phyloP scores from a whole-genome alignment of 495 filamentous ascomycete genomes.

The Aspergillus indologenus region DNA sequence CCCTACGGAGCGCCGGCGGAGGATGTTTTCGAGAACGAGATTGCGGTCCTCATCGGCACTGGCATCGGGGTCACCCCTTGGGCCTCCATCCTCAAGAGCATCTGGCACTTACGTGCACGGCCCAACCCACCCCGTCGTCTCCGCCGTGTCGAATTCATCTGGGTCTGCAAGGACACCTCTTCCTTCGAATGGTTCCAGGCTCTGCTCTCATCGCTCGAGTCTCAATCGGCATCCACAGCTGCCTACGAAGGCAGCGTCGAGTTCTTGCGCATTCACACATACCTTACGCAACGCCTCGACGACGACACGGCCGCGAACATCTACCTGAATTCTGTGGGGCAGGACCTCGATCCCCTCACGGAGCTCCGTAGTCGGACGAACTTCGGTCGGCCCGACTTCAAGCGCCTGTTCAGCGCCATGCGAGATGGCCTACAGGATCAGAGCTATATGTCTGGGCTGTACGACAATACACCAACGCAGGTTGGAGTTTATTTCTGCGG shows the following conservation, averaged over 20 bases:
- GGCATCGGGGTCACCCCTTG: slow-evolving; percentile 98
- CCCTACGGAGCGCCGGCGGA: slow-evolving; percentile 97
- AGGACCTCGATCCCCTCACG: slow-evolving; percentile 82
- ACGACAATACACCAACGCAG: slow-evolving; percentile 66
- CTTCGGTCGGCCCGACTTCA: slow-evolving; percentile 93
- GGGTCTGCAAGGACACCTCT: slow-evolving; percentile 93
- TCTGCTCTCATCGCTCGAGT: slow-evolving; percentile 86
- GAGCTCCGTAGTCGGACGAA: slow-evolving; percentile 88
- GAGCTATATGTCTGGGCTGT: slow-evolving; percentile 78
- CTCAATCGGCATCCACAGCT: slow-evolving; percentile 70
- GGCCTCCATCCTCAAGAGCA: slow-evolving; percentile 97
- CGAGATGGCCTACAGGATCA: slow-evolving; percentile 80
- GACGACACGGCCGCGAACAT: slow-evolving; percentile 92
- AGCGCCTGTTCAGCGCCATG: slow-evolving; percentile 77
- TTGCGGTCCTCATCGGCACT: slow-evolving; percentile 93
- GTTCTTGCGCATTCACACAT: slow-evolving; percentile 97
- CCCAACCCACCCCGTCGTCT: slow-evolving; percentile 85
- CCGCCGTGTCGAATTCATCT: slow-evolving; percentile 96
- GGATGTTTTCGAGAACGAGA: slow-evolving; percentile 92
- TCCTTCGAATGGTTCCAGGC: slow-evolving; percentile 99
- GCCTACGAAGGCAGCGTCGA: slow-evolving; percentile 66
- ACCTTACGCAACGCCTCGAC: slow-evolving; percentile 91
- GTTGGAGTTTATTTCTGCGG: slow-evolving; percentile 99
- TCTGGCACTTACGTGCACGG: slow-evolving; percentile 87
- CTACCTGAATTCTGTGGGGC: slow-evolving; percentile 90